Conservation (phyloP, 2,329 filamentous ascomycete genomes). For the Colletotrichum melonis region DNA sequence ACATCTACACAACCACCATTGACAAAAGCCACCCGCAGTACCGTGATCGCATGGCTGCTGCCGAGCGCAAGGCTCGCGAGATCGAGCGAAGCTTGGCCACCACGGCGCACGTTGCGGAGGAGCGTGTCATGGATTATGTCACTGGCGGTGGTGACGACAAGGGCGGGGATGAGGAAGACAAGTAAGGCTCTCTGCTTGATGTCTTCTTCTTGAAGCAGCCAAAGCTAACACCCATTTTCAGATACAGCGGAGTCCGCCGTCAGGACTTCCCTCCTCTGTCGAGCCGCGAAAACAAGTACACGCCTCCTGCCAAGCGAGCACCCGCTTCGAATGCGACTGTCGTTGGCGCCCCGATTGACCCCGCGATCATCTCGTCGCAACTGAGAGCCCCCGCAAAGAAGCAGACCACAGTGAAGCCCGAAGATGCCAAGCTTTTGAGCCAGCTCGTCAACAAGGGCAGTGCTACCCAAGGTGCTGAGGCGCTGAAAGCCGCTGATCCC, state of each 20-base stretch:
- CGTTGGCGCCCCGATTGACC: conserved; percentile 82
- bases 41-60: conserved; percentile 79
- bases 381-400: conserved; percentile 64
- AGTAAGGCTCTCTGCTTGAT: conserved; percentile 62
- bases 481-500: conserved; percentile 13
- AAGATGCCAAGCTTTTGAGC: conserved; percentile 37
- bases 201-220: neutral
- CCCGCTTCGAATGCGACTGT: conserved; percentile 80
- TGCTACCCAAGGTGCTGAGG: conserved; percentile 14
- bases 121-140: conserved; percentile 79
- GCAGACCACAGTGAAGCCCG: conserved; percentile 49
- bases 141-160: conserved; percentile 71
- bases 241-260: conserved; percentile 92
- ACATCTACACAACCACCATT: conserved; percentile 92
- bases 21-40: conserved; percentile 87
- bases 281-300: conserved; percentile 78
- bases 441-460: conserved; percentile 20
- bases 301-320: conserved; percentile 87
- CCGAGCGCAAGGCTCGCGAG: conserved; percentile 86
- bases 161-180: conserved; percentile 90
- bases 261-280: conserved; percentile 77
- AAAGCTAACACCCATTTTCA: conserved; percentile 45
- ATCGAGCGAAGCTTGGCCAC: conserved; percentile 82
- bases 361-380: conserved; percentile 91
- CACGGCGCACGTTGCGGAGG: conserved; percentile 89